Percentiles rank a stretch among this genome's conserved stretches.
These are phyloP conservation scores for Saccharomyces hybrid DNA, from an alignment of 1,139 yeast species.

Conservation along the genomic window DNA sequence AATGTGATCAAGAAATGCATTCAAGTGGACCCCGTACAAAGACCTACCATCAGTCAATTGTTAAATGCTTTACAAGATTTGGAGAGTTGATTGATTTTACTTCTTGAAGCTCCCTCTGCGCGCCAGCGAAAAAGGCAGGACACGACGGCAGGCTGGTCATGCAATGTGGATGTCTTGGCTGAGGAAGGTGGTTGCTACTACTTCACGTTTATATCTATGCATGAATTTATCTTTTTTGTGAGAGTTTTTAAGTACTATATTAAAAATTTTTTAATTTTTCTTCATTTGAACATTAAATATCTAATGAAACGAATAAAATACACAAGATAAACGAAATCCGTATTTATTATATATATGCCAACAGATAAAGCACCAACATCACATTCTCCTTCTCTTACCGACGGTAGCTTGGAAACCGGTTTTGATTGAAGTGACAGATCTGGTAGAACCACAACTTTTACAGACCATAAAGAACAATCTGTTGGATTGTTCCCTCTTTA, in stretches of 20 bases:
- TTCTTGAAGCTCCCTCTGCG: background rate
- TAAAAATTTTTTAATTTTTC: background rate
- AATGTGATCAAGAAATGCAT: slow-evolving; percentile 54
- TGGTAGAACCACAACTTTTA: slow-evolving; percentile 94
- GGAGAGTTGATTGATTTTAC: background rate
- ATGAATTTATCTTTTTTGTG: background rate
- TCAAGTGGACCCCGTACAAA: slow-evolving; percentile 45
- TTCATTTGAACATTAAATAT: background rate
- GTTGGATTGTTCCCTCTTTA: slow-evolving; percentile 90
- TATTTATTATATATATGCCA: slow-evolving; percentile 3
- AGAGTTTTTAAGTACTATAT: background rate
- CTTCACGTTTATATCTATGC: background rate
- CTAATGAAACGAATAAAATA: slow-evolving; percentile 6
- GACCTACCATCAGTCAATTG: slow-evolving; percentile 55
- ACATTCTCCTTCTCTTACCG: slow-evolving; percentile 34
- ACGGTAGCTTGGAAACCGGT: slow-evolving; percentile 99
- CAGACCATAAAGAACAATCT: slow-evolving; percentile 96
- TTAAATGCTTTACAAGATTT: slow-evolving; percentile 14
- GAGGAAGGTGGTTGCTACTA: background rate
- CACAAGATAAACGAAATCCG: slow-evolving; percentile 5
- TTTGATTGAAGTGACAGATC: slow-evolving; percentile 95
- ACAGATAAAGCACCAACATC: slow-evolving; percentile 9
- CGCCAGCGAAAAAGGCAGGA: background rate
- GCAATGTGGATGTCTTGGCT: background rate
- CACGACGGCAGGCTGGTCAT: background rate